Evolutionary conservation across 2,329 filamentous ascomycete genomes (phyloP), one percentile per base, ranked within the genome.

Genomic region (Acrocalymma vagum): DNA sequence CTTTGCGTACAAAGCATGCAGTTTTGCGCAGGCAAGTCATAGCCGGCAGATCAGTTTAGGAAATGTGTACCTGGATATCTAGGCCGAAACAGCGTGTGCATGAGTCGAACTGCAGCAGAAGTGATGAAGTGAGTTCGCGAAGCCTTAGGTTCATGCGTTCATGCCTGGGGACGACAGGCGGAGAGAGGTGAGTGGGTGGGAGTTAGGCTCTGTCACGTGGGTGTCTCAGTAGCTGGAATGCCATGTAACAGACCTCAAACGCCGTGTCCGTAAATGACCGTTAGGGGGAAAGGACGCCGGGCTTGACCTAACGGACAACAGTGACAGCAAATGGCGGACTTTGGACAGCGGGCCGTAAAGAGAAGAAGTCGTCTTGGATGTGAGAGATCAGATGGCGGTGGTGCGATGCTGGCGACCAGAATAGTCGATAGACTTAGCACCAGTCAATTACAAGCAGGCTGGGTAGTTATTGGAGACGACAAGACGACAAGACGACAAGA

Each of bases 241-340:
- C 54, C 64, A 57, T 66, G 65, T 66, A 58, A 67, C 65, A 66
- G 51, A 65, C 56, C 48, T 69, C 65, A 69, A 69, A 69, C 65
- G 54, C 55, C 40, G 38, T n/a, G n/a, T 48, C 40, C 34, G 42
- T 53, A 37, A 42, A 42, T 42, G 42, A 46, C 44, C 39, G 45
- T 29, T 42, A 40, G 49, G 48, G 51, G 42, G 41, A 38, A 27
- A 31, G 18, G 38, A 34, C n/a, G n/a, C n/a, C n/a, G n/a, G n/a
- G n/a, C n/a, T n/a, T n/a, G n/a, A n/a, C n/a, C n/a, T n/a, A n/a
- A n/a, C n/a, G n/a, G n/a, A n/a, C 15, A 16, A 25, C 34, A 24
- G 30, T n/a, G 9, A n/a, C 23, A 25, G 23, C 23, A 8, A 25
- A n/a, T n/a, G 23, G 23, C 23, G 23, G 23, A 8, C 23, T 25